Conservation (phyloP, 1,139 yeast genomes). For the Saccharomyces pastorianus region DNA sequence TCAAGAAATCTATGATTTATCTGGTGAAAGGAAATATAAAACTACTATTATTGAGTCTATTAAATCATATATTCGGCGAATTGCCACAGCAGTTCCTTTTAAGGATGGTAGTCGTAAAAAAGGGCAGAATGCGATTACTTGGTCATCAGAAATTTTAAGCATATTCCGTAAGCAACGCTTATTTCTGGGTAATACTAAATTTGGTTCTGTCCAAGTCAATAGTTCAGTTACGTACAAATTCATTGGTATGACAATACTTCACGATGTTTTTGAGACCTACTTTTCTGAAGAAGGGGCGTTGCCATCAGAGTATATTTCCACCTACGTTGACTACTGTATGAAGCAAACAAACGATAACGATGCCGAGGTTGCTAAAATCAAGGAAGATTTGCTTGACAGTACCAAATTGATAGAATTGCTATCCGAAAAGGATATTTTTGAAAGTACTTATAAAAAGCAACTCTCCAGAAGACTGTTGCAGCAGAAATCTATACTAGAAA, state of each 20-base stretch:
- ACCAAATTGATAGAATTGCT: conserved; percentile 59
- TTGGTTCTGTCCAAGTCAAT: conserved; percentile 4
- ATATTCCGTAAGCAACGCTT: conserved; percentile 46
- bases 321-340: conserved; percentile 50
- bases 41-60: conserved; percentile 34
- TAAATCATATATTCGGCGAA: conserved; percentile 38
- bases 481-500: conserved; percentile 47
- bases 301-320: conserved; percentile 65
- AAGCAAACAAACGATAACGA: conserved; percentile 51
- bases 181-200: conserved; percentile 43
- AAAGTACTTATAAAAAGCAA: conserved; percentile 77
- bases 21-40: conserved; percentile 16
- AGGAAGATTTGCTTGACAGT: conserved; percentile 47
- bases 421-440: conserved; percentile 82
- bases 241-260: conserved; percentile 40
- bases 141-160: conserved; percentile 57
- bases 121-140: conserved; percentile 46
- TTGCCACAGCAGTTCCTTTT: conserved; percentile 31
- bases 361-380: conserved; percentile 45
- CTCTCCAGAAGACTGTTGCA: conserved; percentile 76
- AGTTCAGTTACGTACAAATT: conserved; percentile 35
- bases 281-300: conserved; percentile 46
- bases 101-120: conserved; percentile 30
- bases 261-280: conserved; percentile 54
- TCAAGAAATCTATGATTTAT: conserved; percentile 15